Base-by-base conservation (phyloP, 140 eudicot species). In the Cichorium intybus region DNA sequence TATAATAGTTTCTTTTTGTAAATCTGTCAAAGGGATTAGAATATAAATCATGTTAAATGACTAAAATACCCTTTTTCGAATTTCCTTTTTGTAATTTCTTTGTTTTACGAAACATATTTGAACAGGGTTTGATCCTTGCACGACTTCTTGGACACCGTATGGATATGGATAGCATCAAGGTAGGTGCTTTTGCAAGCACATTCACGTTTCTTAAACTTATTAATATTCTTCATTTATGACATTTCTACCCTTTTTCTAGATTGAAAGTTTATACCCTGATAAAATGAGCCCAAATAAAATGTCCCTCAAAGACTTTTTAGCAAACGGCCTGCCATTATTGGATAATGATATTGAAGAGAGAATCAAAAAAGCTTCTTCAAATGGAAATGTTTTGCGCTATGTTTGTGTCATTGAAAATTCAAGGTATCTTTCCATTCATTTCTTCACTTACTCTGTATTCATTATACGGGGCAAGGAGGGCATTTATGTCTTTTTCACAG, bases 51-150 rank as follows among this genome's bases (percentile, higher is more conserved):
- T 15, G 12, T 1, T 12, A 43, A 15, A 43, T 43, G 49, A 43
- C 49, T 20, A 43, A 43, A 43, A 43, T 43, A 15, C 49, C 49
- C 49, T 65, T 53, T 27, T n/a, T n/a, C n/a, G n/a, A n/a, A 5
- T 39, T 11, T 41, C 6, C 17, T n/a, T 24, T 15, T 55, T 16
- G n/a, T n/a, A n/a, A n/a, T n/a, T n/a, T n/a, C n/a, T n/a, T n/a
- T n/a, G n/a, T n/a, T n/a, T n/a, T n/a, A n/a, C n/a, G n/a, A n/a
- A n/a, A n/a, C n/a, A 27, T 46, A 43, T 31, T 71, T 62, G 54
- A 75, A 67, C 79, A 93, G 99, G 94, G 80, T 65, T 70, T 93
- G 81, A 93, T 93, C 79, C 89, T 93, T 78, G 94, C 95, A 64
- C 85, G 99, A 23, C 97, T 93, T 69, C 95, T 89, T 61, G 99